Percentiles rank a stretch among this genome's conserved stretches.
phyloP scores from a whole-genome alignment of 345 rosid genomes.

The Mallotus nudiflorus region DNA sequence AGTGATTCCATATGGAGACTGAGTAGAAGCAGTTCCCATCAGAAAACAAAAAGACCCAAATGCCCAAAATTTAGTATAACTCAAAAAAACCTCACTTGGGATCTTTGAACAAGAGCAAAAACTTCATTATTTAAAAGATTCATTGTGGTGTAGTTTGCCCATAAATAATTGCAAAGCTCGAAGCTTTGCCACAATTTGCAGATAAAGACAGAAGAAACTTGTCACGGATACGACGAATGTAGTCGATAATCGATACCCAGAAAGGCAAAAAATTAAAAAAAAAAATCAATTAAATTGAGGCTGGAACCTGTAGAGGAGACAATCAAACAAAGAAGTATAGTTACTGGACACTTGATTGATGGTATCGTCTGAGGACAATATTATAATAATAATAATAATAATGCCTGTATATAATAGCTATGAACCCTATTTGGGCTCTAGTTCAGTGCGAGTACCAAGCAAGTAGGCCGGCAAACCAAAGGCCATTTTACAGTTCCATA shows the following conservation, averaged over 20 bases:
- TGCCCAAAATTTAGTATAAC: conserved; percentile 10
- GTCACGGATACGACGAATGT: not conserved
- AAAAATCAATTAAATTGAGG: not conserved
- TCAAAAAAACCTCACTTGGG: not conserved
- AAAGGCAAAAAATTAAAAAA: not conserved
- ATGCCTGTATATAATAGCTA: no score
- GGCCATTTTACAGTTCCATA: no score
- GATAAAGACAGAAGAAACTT: conserved; percentile 2
- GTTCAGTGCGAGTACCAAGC: not conserved
- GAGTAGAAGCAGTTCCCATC: conserved; percentile 57
- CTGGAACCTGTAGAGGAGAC: not conserved
- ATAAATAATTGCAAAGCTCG: not conserved
- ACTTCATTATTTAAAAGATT: not conserved
- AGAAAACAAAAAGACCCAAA: conserved; percentile 26
- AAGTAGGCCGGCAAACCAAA: no score
- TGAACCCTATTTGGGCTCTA: not conserved
- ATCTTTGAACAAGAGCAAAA: not conserved
- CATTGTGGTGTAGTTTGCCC: not conserved
- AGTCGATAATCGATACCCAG: not conserved
- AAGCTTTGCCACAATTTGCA: not conserved
- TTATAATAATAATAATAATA: not conserved
- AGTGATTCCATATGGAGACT: conserved; percentile 46
- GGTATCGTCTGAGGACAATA: not conserved
- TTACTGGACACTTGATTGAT: not conserved
- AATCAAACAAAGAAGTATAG: conserved; percentile 14